phyloP scores from a whole-genome alignment of 1,284 basidiomycete species.

The Moniliophthora roreri region DNA sequence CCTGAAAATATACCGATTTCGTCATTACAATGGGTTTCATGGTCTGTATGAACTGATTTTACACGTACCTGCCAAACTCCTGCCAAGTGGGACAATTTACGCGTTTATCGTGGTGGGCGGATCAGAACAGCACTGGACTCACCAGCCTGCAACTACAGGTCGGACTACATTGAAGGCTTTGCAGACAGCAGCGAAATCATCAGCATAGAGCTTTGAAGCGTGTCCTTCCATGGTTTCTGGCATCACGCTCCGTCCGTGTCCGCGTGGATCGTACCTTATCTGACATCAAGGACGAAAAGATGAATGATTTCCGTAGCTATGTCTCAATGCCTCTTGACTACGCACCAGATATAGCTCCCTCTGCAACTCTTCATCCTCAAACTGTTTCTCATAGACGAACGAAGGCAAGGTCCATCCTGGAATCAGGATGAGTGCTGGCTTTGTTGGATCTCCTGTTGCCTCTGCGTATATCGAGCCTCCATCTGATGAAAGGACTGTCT shows the following conservation, averaged over 20 bases:
- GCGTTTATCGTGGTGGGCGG: background rate
- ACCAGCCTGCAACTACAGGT: constrained; percentile 28
- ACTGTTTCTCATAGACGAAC: constrained; percentile 30
- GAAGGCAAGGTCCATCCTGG: constrained; percentile 31
- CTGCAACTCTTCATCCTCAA: constrained; percentile 26
- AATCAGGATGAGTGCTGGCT: constrained; percentile 33
- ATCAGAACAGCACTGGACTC: constrained; percentile 7
- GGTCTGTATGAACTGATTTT: background rate
- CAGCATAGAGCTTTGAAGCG: constrained; percentile 21
- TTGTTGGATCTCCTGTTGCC: constrained; percentile 30
- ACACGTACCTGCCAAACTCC: constrained; percentile 8
- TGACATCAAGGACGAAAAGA: constrained; percentile 9
- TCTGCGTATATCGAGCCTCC: constrained; percentile 25
- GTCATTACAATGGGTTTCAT: background rate
- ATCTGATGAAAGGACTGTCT: constrained; percentile 13
- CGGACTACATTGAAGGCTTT: constrained; percentile 22
- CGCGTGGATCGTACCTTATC: constrained; percentile 34
- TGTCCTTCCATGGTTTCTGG: constrained; percentile 19
- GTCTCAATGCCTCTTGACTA: background rate
- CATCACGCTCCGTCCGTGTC: constrained; percentile 28
- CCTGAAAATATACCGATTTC: background rate
- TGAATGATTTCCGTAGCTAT: background rate
- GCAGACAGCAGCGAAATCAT: constrained; percentile 27
- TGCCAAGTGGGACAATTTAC: background rate
- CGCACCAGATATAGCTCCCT: constrained; percentile 29